These are phyloP conservation scores for Collybia sp. DNA, from an alignment of 768 basidiomycete genomes.

Conservation along the genomic window DNA sequence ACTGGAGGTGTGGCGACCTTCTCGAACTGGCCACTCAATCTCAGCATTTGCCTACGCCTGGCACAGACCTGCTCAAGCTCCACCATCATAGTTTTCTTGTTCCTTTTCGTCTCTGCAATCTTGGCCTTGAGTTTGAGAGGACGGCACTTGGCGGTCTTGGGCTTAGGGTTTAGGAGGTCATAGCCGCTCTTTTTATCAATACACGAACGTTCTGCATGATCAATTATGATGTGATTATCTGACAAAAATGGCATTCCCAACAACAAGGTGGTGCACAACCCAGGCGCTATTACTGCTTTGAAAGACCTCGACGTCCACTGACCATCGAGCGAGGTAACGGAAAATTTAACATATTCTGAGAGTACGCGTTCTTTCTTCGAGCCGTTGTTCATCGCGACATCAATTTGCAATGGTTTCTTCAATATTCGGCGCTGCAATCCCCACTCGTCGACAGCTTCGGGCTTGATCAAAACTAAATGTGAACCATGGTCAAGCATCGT, in stretches of 20 bases:
- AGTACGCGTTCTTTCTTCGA: background rate
- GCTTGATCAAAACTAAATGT: background rate
- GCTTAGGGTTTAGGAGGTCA: background rate
- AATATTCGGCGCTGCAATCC: background rate
- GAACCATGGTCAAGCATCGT: background rate
- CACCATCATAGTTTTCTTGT: background rate
- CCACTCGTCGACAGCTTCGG: background rate
- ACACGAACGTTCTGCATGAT: slow-evolving; percentile 6
- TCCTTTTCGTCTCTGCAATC: background rate
- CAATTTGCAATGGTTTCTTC: background rate
- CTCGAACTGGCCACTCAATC: background rate
- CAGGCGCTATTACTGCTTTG: slow-evolving; percentile 8
- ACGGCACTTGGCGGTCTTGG: background rate
- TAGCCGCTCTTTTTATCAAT: background rate
- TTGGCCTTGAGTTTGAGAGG: background rate
- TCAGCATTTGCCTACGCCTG: background rate
- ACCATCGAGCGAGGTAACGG: slow-evolving; percentile 3
- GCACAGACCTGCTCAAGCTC: background rate
- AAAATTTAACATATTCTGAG: slow-evolving; percentile 11
- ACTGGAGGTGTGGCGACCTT: background rate
- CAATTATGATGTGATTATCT: slow-evolving; percentile 17
- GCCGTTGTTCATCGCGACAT: background rate
- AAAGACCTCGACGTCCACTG: slow-evolving; percentile 1
- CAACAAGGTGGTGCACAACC: slow-evolving; percentile 1
- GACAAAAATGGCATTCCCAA: slow-evolving; percentile 17